These are phyloP conservation scores for Zygoascus sp. DNA, from an alignment of 1,139 yeast genomes.

Conservation along the genomic window DNA sequence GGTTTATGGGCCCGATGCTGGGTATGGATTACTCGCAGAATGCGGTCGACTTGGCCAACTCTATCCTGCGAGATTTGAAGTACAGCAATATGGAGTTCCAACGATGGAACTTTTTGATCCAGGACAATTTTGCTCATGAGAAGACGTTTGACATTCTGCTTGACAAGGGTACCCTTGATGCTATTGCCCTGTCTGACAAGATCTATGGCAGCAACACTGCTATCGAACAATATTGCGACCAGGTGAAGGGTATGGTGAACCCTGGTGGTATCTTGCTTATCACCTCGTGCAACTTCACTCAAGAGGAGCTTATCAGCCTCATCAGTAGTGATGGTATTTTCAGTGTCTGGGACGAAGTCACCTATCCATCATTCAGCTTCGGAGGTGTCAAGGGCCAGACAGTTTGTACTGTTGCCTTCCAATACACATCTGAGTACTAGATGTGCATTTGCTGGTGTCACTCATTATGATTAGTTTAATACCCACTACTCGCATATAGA, in stretches of 20 bases:
- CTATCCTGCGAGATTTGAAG: constrained; percentile 40
- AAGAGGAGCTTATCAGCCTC: constrained; percentile 57
- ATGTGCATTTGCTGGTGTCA: not conserved
- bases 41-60: constrained; percentile 68
- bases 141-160: constrained; percentile 62
- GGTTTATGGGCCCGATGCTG: constrained; percentile 45
- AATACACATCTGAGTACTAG: constrained; percentile 28
- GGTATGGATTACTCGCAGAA: constrained; percentile 87
- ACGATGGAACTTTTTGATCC: constrained; percentile 9
- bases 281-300: constrained; percentile 95
- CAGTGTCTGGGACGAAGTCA: constrained; percentile 55
- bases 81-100: not conserved
- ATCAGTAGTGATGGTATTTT: constrained; percentile 40
- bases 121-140: constrained; percentile 39
- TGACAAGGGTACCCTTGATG: constrained; percentile 96
- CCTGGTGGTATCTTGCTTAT: constrained; percentile 50
- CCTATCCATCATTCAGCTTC: constrained; percentile 78
- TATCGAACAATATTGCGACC: constrained; percentile 57
- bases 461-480: not conserved
- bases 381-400: constrained; percentile 88
- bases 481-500: not conserved
- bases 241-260: constrained; percentile 54
- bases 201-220: constrained; percentile 44
- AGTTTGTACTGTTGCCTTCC: constrained; percentile 79
- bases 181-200: constrained; percentile 80